Evolutionary conservation across 2,329 filamentous ascomycete genomes (phyloP).

Genomic region (Pseudogymnoascus sp.): DNA sequence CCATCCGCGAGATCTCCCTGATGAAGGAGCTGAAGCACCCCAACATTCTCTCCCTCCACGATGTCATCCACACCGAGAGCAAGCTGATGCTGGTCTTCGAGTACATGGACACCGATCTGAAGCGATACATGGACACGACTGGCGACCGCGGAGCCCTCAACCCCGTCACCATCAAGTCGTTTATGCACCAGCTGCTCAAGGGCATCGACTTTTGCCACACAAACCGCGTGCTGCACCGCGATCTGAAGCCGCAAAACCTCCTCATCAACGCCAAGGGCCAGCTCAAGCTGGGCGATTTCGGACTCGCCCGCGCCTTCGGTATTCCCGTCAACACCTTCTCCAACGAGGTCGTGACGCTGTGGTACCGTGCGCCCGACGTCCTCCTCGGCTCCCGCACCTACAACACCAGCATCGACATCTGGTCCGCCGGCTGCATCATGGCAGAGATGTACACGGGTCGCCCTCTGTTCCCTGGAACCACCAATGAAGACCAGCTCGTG

Average conservation of each 20-base stretch:
- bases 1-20: slow-evolving; percentile 94
- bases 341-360: slow-evolving; percentile 94
- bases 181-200: slow-evolving; percentile 95
- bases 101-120: slow-evolving; percentile 96
- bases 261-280: slow-evolving; percentile 88
- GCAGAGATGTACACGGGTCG: slow-evolving; percentile 98
- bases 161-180: slow-evolving; percentile 87
- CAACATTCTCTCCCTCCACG: slow-evolving; percentile 93
- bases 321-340: slow-evolving; percentile 98
- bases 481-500: slow-evolving; percentile 93
- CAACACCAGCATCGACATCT: slow-evolving; percentile 99
- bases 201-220: slow-evolving; percentile 98
- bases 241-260: slow-evolving; percentile 92
- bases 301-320: slow-evolving; percentile 85
- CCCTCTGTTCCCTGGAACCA: slow-evolving; percentile 92
- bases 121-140: slow-evolving; percentile 95
- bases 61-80: slow-evolving; percentile 99
- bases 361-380: slow-evolving; percentile 96
- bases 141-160: slow-evolving; percentile 86
- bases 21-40: slow-evolving; percentile 99
- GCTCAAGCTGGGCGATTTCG: slow-evolving; percentile 90
- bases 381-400: slow-evolving; percentile 90
- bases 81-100: slow-evolving; percentile 99
- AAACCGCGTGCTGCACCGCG: slow-evolving; percentile 89
- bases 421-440: slow-evolving; percentile 99